These are phyloP conservation scores for Haberlea rhodopensis DNA, from an alignment of 257 asterid species.

Conservation along the genomic window DNA sequence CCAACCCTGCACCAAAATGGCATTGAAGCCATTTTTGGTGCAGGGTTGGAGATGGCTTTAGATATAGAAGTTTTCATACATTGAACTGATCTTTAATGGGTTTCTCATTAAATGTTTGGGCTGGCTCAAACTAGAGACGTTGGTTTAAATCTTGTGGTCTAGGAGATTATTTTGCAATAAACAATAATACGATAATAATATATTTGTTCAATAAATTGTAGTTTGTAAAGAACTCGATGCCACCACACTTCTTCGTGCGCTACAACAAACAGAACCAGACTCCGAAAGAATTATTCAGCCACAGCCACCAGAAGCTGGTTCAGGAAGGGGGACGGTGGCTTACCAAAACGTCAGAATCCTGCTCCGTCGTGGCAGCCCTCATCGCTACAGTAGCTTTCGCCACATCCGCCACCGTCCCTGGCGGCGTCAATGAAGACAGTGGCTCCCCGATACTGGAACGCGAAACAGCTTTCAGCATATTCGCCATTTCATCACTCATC, in stretches of 20 bases:
- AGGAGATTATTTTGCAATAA: too few species aligned
- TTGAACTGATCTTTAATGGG: too few species aligned
- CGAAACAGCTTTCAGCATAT: conserved; percentile 36
- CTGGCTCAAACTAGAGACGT: too few species aligned
- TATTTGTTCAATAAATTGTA: conserved; percentile 19
- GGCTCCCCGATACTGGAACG: conserved; percentile 36
- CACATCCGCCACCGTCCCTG: conserved; percentile 50
- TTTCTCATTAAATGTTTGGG: too few species aligned
- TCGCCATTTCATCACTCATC: conserved; percentile 44
- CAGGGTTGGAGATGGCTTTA: too few species aligned
- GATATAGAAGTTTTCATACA: too few species aligned
- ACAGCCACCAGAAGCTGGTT: conserved; percentile 26
- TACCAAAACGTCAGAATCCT: conserved; percentile 46
- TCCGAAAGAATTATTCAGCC: conserved; percentile 35
- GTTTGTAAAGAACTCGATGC: conserved; percentile 45
- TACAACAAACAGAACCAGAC: conserved; percentile 36
- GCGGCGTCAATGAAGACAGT: conserved; percentile 31
- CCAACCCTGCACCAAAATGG: too few species aligned
- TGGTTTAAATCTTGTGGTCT: too few species aligned
- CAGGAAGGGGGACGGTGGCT: conserved; percentile 49
- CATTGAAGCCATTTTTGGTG: too few species aligned
- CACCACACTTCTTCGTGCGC: conserved; percentile 29
- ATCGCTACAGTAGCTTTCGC: conserved; percentile 66
- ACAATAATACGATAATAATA: too few species aligned
- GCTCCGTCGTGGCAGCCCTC: conserved; percentile 62